Evolutionary conservation across 768 basidiomycete species (phyloP).

Genomic region (Butyriboletus loyo): DNA sequence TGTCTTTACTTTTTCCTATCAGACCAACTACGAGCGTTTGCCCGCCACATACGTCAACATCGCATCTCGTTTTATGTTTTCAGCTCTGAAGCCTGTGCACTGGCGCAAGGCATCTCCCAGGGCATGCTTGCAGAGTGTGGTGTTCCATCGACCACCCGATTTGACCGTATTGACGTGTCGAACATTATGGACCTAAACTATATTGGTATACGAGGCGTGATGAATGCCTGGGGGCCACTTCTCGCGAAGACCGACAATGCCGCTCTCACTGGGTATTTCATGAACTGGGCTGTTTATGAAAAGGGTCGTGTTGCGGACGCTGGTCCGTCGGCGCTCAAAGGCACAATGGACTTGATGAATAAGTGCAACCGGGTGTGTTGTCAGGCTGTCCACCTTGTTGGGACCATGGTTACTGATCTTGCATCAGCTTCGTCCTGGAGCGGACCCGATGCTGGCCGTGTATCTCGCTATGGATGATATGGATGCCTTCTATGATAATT

Average conservation of each 20-base stretch:
- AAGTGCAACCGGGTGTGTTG: constrained; percentile 16
- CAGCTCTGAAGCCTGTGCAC: constrained; percentile 37
- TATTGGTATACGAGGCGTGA: constrained; percentile 34
- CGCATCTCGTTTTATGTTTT: constrained; percentile 34
- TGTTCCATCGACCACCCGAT: constrained; percentile 27
- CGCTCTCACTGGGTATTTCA: constrained; percentile 41
- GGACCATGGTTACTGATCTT: neutral
- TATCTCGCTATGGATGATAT: constrained; percentile 11
- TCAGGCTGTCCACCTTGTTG: neutral
- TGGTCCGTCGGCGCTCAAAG: neutral
- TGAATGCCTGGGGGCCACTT: constrained; percentile 38
- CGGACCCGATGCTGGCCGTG: neutral
- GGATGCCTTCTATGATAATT: constrained; percentile 36
- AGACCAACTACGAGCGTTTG: constrained; percentile 38
- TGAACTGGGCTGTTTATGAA: constrained; percentile 42
- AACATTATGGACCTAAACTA: constrained; percentile 46
- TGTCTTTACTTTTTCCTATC: constrained; percentile 48
- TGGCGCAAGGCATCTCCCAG: constrained; percentile 37
- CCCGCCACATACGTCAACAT: constrained; percentile 32
- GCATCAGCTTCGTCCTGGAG: constrained; percentile 6
- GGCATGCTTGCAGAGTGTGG: constrained; percentile 14
- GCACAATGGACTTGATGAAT: constrained; percentile 10
- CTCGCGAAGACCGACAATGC: constrained; percentile 32
- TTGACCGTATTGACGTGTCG: constrained; percentile 49
- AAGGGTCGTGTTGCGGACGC: constrained; percentile 6